These are phyloP conservation scores for Syzygium oleosum DNA, from an alignment of 345 rosid genomes.

Conservation along the genomic window DNA sequence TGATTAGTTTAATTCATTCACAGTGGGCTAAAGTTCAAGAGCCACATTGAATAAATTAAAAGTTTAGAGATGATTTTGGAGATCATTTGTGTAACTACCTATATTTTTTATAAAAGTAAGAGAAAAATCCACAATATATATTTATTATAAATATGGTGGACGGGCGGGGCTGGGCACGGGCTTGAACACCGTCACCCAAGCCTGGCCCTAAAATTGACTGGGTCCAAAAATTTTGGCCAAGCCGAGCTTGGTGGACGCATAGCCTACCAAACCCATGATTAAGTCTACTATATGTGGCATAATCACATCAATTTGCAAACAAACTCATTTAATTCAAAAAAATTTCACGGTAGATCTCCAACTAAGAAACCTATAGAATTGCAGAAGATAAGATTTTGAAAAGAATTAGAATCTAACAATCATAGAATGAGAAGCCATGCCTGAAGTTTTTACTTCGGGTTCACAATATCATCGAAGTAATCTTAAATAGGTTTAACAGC, in stretches of 20 bases:
- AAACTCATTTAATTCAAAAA: not conserved
- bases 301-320: not conserved
- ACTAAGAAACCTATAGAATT: not conserved
- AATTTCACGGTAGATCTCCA: not conserved
- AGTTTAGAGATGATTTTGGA: fast-evolving
- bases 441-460: not conserved
- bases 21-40: not conserved
- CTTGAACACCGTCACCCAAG: not conserved
- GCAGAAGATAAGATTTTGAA: not conserved
- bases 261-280: not conserved
- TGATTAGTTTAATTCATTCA: not conserved
- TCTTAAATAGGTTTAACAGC: not conserved
- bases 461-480: not conserved
- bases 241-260: not conserved
- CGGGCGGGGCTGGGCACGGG: not conserved
- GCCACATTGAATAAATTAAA: fast-evolving
- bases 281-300: not conserved
- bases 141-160: not conserved
- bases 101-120: not conserved
- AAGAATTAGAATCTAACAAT: not conserved
- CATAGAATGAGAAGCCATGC: not conserved
- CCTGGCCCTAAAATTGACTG: not conserved
- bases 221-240: not conserved
- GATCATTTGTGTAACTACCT: fast-evolving
- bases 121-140: not conserved